Base-by-base conservation (phyloP, 352 stramenopile species). In the Phytophthora palmivora region DNA sequence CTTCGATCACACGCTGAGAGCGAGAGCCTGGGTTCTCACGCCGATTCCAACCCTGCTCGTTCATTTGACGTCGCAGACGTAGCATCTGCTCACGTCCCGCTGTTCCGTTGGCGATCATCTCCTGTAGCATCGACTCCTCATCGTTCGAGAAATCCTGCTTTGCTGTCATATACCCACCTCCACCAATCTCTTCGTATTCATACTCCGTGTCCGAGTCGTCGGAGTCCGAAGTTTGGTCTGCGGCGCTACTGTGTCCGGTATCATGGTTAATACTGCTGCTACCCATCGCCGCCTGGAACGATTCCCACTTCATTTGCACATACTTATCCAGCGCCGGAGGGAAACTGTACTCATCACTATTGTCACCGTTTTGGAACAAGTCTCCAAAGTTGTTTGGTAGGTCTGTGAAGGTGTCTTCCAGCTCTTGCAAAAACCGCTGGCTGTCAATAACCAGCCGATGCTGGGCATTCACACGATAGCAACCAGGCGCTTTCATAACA, bases 71-170 rank as follows among this genome's bases (percentile, higher is more conserved):
- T 21, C 79, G 74, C 16, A 92, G 58, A 0, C 79, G 78, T 41
- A 90, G 64, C 77, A 89, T 84, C 58, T 92, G 84, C 38, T 92
- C 84, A 2, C 68, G 67, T 9, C 78, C 78, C 0, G 84, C 84
- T 2, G 84, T 92, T 53, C 84, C 84, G 21, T 91, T 80, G 24
- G 82, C 82, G 51, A 92, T 91, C 84, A 92, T 92, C 65, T 90
- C 74, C 47, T 90, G 78, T 38, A 92, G 60, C 63, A 86, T 87
- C 44, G 86, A 87, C 41, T 78, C 84, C 58, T 89, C 82, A 55
- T 91, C 84, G 51, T 85, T 72, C 14, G 84, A 86, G 45, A 91
- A 91, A 9, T 67, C 49, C 32, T 78, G 64, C 58, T 91, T 89
- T 7, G 62, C n/a, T 38, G 75, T 84, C 74, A 89, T 83, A 38